Conservation (phyloP, 2,329 filamentous ascomycete species). For the Fusarium chaquense region DNA sequence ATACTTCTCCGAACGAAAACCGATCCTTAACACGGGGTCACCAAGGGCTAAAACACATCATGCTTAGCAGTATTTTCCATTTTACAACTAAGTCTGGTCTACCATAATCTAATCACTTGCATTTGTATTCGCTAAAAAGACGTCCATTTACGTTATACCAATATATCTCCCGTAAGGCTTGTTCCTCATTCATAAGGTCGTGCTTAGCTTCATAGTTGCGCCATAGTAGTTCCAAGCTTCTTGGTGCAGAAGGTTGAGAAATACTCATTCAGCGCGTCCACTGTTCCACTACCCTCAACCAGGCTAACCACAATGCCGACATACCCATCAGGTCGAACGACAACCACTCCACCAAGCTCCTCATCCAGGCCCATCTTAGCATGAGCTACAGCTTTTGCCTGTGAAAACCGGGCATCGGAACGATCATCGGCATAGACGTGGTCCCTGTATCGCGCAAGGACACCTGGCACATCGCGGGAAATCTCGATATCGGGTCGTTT, state of each 20-base stretch:
- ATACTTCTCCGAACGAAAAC: neutral
- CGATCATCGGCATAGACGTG: conserved; percentile 90
- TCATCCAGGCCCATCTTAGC: conserved; percentile 86
- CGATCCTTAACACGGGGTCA: too few relatives aligned
- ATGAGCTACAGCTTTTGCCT: conserved; percentile 80
- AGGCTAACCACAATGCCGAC: conserved; percentile 81
- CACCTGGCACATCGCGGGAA: conserved; percentile 73
- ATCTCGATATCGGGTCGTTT: conserved; percentile 79
- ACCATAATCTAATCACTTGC: neutral
- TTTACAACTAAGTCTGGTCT: too few relatives aligned
- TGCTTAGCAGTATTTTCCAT: neutral
- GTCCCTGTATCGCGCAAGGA: conserved; percentile 80
- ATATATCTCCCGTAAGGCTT: neutral
- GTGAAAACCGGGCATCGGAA: conserved; percentile 76
- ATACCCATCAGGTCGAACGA: conserved; percentile 89
- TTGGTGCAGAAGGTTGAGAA: conserved; percentile 80
- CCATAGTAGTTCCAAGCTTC: conserved; percentile 56
- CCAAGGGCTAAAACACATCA: neutral
- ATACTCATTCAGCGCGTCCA: conserved; percentile 85
- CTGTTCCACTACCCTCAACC: conserved; percentile 80
- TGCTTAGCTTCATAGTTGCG: conserved; percentile 43
- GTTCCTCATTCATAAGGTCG: neutral
- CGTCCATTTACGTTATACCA: neutral
- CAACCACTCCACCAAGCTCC: conserved; percentile 80
- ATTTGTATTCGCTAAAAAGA: conserved; percentile 10